Evolutionary conservation across 2,329 filamentous ascomycete species (phyloP), one percentile per base, ranked within the genome.

Genomic region (Aureobasidium melanogenum): DNA sequence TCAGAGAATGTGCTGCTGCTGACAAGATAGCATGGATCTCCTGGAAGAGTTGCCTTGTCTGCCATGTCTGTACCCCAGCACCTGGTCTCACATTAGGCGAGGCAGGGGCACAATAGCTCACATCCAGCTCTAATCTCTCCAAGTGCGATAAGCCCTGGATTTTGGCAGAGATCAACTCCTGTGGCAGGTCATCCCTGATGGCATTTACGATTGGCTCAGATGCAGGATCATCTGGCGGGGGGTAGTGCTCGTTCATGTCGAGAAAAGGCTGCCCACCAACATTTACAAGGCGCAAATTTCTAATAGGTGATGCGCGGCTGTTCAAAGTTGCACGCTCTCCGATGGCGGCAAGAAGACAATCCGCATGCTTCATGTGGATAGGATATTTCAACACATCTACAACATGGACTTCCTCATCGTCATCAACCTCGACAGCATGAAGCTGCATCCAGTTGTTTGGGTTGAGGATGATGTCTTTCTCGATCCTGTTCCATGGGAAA

Each of bases 391-490:
- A 12, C 22, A 32, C n/a, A n/a, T 60, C 56, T 17, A 50, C 17
- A 17, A 48, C 41, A 19, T 63, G 62, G 12, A 62, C 62, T 14
- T 61, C 48, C 26, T 54, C 50, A 1, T 56, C 52, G n/a, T 52
- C 56, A 14, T 60, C 56, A 1, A 41, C 46, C 15, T 60, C 56
- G 10, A 60, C 46, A 15, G 46, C 46, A 8, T 50, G 26, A 6
- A 41, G 63, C 39, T 65, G 50, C 34, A 66, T 65, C 64, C 63
- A 69, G 38, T 65, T 63, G 32, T 67, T 52, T 12, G 66, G 63
- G n/a, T 60, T 63, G 9, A 66, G 63, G 14, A 65, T 32, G 10
- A 65, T 66, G 2, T 52, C 26, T 26, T 30, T 28, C 19, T 62
- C 41, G 12, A 67, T 58, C 28, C 28, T 34, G 44, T 65, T 64